phyloP scores from a whole-genome alignment of 371 early-diverging fungal species.

The Dichotomocladium elegans region DNA sequence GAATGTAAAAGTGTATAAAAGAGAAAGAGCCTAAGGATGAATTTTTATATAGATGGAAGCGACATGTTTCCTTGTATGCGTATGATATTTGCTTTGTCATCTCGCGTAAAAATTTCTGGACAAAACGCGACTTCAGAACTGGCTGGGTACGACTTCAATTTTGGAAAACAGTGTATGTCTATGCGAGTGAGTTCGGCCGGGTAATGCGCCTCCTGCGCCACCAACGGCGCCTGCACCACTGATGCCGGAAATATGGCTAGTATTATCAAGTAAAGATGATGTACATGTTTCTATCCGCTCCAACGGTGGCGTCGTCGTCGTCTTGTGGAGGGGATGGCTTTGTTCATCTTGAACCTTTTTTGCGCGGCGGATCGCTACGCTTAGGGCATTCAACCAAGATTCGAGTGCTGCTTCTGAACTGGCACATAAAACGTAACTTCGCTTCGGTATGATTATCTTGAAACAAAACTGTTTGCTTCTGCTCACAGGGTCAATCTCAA shows the following conservation, averaged over 20 bases:
- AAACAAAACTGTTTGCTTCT: conserved; percentile 63
- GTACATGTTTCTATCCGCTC: conserved; percentile 5
- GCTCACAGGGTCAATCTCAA: conserved; percentile 69
- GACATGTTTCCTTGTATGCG: too few species aligned
- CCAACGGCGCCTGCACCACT: conserved; percentile 35
- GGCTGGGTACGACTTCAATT: too few species aligned
- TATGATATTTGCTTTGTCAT: too few species aligned
- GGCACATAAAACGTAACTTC: conserved; percentile 70
- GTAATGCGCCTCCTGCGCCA: conserved; percentile 26
- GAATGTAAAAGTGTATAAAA: too few species aligned
- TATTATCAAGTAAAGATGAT: conserved; percentile 34
- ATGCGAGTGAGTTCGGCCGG: conserved; percentile 10
- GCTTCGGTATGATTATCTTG: conserved; percentile 72
- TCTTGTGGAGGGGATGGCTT: conserved; percentile 4
- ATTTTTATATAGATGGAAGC: too few species aligned
- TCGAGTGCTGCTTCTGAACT: conserved; percentile 54
- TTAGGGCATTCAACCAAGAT: conserved; percentile 69
- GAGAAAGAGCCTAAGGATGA: too few species aligned
- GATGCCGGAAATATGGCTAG: conserved; percentile 39
- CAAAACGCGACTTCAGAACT: too few species aligned
- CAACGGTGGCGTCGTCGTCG: neutral
- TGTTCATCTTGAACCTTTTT: conserved; percentile 18
- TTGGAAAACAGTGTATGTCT: too few species aligned
- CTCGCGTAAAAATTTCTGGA: too few species aligned
- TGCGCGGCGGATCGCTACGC: conserved; percentile 46